Base-by-base conservation (phyloP, 176 grass and related monocot genomes). In the Paspalum vaginatum region DNA sequence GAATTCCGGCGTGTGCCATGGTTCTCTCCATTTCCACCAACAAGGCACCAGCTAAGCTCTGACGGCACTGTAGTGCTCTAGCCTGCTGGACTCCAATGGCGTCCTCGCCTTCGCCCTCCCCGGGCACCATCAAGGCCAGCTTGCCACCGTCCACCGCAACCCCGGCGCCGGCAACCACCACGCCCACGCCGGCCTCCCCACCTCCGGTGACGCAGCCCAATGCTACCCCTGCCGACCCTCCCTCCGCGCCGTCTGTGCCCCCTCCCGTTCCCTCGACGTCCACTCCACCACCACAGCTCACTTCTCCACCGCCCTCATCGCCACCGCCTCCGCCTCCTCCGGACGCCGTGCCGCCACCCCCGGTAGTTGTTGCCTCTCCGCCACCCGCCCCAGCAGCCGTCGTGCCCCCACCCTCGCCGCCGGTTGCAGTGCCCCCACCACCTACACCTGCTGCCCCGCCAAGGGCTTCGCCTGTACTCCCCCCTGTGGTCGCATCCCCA, bases 91-190 rank as follows among this genome's bases (percentile, higher is more conserved):
- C 65, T 81, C 71, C 62, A 76, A 93, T 93, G 91, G 91, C 91
- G 56, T 85, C 91, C 26, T 87, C 89, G 1, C 89, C 89, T 4
- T 91, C 88, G 43, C 91, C 91, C 59, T 87, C 88, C 49, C 76
- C 87, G 46, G 83, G 65, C 76, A 37, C 32, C 50, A 74, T 56
- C 74, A 86, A 79, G 11, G 70, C 51, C 32, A 58, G 69, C 22
- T 9, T 72, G 21, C 72, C 85, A 37, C 78, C 85, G 21, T 72
- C 76, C 77, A 75, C 68, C 1, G 26, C 83, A 37, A 65, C 63
- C 2, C 57, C 82, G 16, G 68, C 85, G 14, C 85, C 37, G 54
- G 32, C 8, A 50, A 50, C 59, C 46, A 45, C 79, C 22, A 65
- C 60, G 25, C 77, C 49, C 42, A 70, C 73, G 1, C 64, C 46